A percentile compares a stretch with the other conserved stretches of the same genome.
Evolutionary conservation across 768 basidiomycete genomes (phyloP).

Genomic region (Xerocomellus amylosporus): DNA sequence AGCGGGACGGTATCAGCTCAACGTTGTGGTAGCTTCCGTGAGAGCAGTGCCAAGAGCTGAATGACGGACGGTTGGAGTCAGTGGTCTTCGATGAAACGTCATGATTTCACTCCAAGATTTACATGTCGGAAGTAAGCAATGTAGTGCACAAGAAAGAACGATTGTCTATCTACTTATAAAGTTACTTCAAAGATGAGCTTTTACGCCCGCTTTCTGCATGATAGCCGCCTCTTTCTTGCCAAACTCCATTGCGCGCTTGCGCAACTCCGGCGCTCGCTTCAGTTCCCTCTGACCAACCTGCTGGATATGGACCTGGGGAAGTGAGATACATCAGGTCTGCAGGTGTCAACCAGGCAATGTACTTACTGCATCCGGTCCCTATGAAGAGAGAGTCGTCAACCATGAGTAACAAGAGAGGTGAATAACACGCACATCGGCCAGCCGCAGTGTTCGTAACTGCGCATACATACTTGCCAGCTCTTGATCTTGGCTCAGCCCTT

Average conservation of each 20-base stretch:
- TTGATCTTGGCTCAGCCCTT: conserved; percentile 90
- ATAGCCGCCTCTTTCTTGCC: conserved; percentile 61
- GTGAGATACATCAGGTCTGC: background rate
- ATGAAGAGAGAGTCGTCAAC: conserved; percentile 9
- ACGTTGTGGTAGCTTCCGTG: background rate
- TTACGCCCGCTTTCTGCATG: conserved; percentile 58
- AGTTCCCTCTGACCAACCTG: conserved; percentile 92
- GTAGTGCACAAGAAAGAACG: background rate
- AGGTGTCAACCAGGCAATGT: background rate
- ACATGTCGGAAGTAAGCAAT: no score
- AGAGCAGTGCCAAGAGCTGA: background rate
- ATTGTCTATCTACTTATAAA: no score
- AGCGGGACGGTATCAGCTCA: background rate
- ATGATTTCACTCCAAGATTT: background rate
- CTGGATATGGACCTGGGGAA: conserved; percentile 80
- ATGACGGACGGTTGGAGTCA: background rate
- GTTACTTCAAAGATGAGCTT: conserved; percentile 46
- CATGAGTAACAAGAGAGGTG: background rate
- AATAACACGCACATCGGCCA: conserved; percentile 67
- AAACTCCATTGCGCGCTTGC: conserved; percentile 49
- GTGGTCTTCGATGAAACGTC: background rate
- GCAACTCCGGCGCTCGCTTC: conserved; percentile 65
- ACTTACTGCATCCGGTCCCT: conserved; percentile 80
- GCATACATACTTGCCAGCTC: conserved; percentile 78
- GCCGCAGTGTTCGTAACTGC: conserved; percentile 78